Conservation (phyloP, 2,329 filamentous ascomycete species). For the Talaromyces funiculosus region DNA sequence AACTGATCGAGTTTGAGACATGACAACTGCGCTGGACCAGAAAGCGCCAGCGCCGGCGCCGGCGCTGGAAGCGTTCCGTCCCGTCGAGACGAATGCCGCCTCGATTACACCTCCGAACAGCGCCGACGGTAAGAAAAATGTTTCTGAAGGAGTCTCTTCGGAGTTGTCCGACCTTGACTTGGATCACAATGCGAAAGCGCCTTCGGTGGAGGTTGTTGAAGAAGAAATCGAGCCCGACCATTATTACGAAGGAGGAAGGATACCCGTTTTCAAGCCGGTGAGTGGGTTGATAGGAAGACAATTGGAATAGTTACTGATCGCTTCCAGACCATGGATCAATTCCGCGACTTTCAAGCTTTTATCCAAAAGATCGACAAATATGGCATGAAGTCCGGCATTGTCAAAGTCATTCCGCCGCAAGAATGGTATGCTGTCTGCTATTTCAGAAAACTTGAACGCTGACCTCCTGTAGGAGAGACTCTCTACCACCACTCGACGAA, state of each 20-base stretch:
- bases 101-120: slow-evolving; percentile 42
- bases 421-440: slow-evolving; percentile 66
- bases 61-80: slow-evolving; percentile 22
- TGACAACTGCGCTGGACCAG: slow-evolving; percentile 32
- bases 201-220: slow-evolving; percentile 42
- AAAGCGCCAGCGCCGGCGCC: slow-evolving; percentile 15
- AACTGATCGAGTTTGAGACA: slow-evolving; percentile 16
- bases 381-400: slow-evolving; percentile 95
- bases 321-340: slow-evolving; percentile 75
- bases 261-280: slow-evolving; percentile 88
- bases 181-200: slow-evolving; percentile 24
- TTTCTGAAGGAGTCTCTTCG: slow-evolving; percentile 35
- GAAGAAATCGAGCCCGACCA: slow-evolving; percentile 77
- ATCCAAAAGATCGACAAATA: slow-evolving; percentile 87
- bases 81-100: slow-evolving; percentile 24
- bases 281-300: slow-evolving; percentile 29
- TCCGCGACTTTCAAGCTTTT: slow-evolving; percentile 87
- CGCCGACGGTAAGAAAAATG: slow-evolving; percentile 41
- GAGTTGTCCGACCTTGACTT: slow-evolving; percentile 40
- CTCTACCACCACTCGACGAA: slow-evolving; percentile 72
- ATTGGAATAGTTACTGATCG: slow-evolving; percentile 18
- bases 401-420: slow-evolving; percentile 87
- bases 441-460: neutral
- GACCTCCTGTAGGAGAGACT: slow-evolving; percentile 51
- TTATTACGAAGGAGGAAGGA: slow-evolving; percentile 74